Base-by-base conservation (phyloP, 345 rosid species). In the Geranium brycei region DNA sequence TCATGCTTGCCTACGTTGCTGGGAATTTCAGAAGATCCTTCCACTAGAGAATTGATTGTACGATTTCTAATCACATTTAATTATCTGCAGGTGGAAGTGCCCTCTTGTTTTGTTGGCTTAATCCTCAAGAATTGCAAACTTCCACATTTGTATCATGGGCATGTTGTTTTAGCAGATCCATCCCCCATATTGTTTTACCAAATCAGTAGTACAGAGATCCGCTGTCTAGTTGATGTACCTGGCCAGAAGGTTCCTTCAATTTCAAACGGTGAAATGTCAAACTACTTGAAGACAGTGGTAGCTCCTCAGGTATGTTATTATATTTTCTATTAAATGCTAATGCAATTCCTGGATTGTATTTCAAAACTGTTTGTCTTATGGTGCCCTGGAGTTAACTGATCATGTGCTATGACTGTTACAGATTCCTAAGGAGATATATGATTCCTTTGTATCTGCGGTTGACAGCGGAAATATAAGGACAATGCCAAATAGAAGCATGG, bases 401-500 rank as follows among this genome's bases (percentile, higher is more conserved):
- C 14, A 47, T 0, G 10, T 8, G 10, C 1, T 5, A 30, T 7
- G 56, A 23, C 53, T 35, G 5, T 60, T 62, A 40, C 58, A 69
- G 72, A 59, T 69, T 13, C 72, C 72, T 38, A 35, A 57, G 5
- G 62, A 69, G 58, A 16, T 69, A 11, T 51, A 60, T 15, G 61
- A 31, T 18, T 59, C 73, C 60, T 70, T 55, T 40, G 18, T 56
- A 19, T 6, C 62, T 7, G 74, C 70, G 10, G 53, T 71, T 56
- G 70, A 71, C 10, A 62, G 41, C 13, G 70, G 74, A 38, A 71
- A 66, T 16, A 40, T 71, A 23, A 66, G 64, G 51, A 60, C 73
- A 7, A 70, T 70, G 68, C 40, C 73, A 47, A 70, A 70, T 30
- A 64, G 70, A 65, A 61, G 74, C 66, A 66, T 71, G 74, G 62